Evolutionary conservation across 1,284 basidiomycete genomes (phyloP).

Genomic region (Albatrellus sp.): DNA sequence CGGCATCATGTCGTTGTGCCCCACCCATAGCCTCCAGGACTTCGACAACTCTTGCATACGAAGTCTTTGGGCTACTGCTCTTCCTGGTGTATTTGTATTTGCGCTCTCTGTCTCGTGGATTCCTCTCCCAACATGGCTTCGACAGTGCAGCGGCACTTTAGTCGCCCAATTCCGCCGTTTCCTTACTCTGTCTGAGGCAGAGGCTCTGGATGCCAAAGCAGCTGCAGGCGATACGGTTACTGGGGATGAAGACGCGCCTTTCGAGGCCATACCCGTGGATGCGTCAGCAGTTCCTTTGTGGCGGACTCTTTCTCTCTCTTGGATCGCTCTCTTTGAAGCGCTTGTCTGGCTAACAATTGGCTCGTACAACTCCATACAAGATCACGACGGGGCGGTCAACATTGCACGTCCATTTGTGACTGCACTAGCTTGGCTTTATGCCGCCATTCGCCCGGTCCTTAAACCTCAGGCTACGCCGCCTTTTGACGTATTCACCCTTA

Average conservation of each 20-base stretch:
- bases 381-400: constrained; percentile 16
- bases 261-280: constrained; percentile 11
- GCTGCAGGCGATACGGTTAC: constrained; percentile 1
- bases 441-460: constrained; percentile 27
- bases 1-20: not conserved
- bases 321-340: constrained; percentile 34
- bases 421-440: constrained; percentile 46
- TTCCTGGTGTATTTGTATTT: constrained; percentile 37
- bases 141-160: constrained; percentile 17
- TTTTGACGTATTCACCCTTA: constrained; percentile 40
- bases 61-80: constrained; percentile 39
- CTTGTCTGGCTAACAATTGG: constrained; percentile 38
- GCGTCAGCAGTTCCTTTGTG: constrained; percentile 31
- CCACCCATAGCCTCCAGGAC: constrained; percentile 20
- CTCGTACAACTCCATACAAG: constrained; percentile 27
- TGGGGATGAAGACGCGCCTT: constrained; percentile 14
- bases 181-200: constrained; percentile 47
- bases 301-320: constrained; percentile 40
- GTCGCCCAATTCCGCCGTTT: constrained; percentile 31
- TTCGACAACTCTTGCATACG: constrained; percentile 41
- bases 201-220: constrained; percentile 27
- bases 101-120: constrained; percentile 28
- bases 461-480: constrained; percentile 33
- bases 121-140: constrained; percentile 19
- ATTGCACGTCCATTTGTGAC: constrained; percentile 26